phyloP scores from a whole-genome alignment of 208 protist species.

The Acanthamoeba sp. region DNA sequence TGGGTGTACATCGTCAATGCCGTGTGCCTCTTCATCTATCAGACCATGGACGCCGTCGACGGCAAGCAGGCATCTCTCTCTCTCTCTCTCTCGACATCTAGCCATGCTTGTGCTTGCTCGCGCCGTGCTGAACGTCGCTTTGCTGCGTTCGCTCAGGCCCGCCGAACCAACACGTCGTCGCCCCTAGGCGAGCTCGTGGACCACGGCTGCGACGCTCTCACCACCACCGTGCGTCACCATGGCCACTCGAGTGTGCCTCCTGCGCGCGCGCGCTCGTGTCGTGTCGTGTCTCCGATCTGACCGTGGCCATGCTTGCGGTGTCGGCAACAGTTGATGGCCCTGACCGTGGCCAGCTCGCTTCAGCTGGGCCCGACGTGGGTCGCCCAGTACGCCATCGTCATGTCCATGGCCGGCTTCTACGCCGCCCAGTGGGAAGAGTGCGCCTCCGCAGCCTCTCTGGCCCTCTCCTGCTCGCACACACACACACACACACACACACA shows the following conservation, averaged over 20 bases:
- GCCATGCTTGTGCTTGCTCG: no score
- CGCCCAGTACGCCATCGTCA: not conserved
- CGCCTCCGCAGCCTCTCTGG: no score
- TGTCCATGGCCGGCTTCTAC: conserved; percentile 58
- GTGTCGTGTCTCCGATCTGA: not conserved
- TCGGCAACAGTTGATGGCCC: not conserved
- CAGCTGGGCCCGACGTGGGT: conserved; percentile 2
- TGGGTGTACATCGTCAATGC: conserved; percentile 55
- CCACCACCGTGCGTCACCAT: conserved; percentile 26
- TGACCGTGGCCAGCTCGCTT: not conserved
- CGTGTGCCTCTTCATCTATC: conserved; percentile 50
- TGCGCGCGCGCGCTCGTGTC: not conserved
- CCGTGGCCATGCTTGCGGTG: not conserved
- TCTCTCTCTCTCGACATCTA: not conserved
- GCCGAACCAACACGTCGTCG: conserved; percentile 43
- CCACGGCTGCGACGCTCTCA: conserved; percentile 61
- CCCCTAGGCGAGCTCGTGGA: conserved; percentile 49
- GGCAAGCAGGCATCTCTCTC: conserved; percentile 41
- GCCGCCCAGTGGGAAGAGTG: conserved; percentile 47
- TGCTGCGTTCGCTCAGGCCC: not conserved
- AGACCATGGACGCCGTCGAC: conserved; percentile 55
- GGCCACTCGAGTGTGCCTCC: no score
- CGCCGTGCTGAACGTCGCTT: not conserved
- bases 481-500: no score
- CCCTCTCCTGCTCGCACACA: no score